Evolutionary conservation across 2,329 filamentous ascomycete genomes (phyloP).

Genomic region (Trematosphaeria pertusa): DNA sequence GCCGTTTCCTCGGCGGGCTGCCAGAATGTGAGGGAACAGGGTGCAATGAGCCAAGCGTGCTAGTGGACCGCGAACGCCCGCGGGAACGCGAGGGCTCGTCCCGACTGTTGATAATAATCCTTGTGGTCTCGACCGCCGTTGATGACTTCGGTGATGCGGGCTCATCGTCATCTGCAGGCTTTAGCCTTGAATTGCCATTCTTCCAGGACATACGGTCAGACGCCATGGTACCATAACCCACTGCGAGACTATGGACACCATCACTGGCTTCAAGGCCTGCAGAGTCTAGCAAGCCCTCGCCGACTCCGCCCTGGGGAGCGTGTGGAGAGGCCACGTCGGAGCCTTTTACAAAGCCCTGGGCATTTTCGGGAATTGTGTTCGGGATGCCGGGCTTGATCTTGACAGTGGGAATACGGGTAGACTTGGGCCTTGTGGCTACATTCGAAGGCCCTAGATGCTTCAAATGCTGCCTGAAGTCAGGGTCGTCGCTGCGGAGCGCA

Average conservation of each 20-base stretch:
- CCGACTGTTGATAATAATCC: constrained; percentile 26
- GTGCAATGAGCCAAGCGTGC: constrained; percentile 43
- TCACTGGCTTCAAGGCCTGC: constrained; percentile 68
- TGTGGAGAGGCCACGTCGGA: constrained; percentile 32
- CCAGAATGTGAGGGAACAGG: constrained; percentile 31
- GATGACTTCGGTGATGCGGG: constrained; percentile 33
- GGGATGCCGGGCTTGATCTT: constrained; percentile 68
- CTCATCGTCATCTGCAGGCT: constrained; percentile 21
- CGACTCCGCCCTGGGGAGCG: constrained; percentile 59
- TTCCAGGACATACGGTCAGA: constrained; percentile 40
- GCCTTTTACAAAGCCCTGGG: constrained; percentile 29
- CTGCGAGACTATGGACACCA: constrained; percentile 66
- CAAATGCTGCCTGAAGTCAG: constrained; percentile 65
- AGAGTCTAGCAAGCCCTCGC: constrained; percentile 60
- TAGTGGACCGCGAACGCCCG: constrained; percentile 32
- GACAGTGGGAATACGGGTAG: constrained; percentile 67
- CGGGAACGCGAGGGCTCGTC: constrained; percentile 14
- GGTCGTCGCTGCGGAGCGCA: constrained; percentile 58
- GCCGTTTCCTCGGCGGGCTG: constrained; percentile 45
- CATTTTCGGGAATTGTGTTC: constrained; percentile 52
- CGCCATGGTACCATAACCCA: constrained; percentile 54
- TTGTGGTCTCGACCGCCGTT: constrained; percentile 21
- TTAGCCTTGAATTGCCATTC: constrained; percentile 25
- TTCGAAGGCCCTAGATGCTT: constrained; percentile 71
- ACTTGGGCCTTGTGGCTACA: constrained; percentile 64